A percentile compares a stretch with the other conserved stretches of the same genome.
phyloP scores from a whole-genome alignment of 768 basidiomycete species.

The Leccinum disarticulatum region DNA sequence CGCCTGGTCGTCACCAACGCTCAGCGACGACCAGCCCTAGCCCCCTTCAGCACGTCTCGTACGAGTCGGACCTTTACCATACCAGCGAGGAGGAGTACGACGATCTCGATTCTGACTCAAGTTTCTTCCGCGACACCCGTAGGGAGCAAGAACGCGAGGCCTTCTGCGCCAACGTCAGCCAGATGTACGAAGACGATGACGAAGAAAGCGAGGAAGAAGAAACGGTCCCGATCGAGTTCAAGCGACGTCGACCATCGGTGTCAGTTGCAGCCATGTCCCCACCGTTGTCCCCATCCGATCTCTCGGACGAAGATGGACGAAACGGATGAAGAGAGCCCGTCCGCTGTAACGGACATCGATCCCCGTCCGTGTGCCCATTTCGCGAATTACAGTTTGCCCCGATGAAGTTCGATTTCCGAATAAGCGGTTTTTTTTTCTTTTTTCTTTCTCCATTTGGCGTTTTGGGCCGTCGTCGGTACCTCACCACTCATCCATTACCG shows the following conservation, averaged over 20 bases:
- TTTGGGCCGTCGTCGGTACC: background rate
- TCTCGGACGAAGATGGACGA: constrained; percentile 16
- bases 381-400: constrained; percentile 18
- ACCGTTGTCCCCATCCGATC: constrained; percentile 21
- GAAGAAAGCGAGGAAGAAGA: constrained; percentile 41
- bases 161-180: constrained; percentile 33
- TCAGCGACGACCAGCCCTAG: constrained; percentile 38
- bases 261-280: constrained; percentile 29
- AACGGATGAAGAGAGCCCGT: constrained; percentile 9
- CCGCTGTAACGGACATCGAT: constrained; percentile 12
- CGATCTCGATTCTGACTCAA: constrained; percentile 33
- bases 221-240: constrained; percentile 33
- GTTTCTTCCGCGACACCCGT: constrained; percentile 34
- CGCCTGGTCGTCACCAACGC: constrained; percentile 27
- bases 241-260: constrained; percentile 35
- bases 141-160: constrained; percentile 24
- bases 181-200: constrained; percentile 32
- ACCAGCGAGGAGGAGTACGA: constrained; percentile 34
- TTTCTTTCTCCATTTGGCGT: constrained; percentile 7
- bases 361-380: constrained; percentile 10
- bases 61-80: constrained; percentile 31
- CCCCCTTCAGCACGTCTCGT: constrained; percentile 38
- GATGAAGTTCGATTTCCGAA: constrained; percentile 14
- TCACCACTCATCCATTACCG: constrained; percentile 15
- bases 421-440: background rate